These are phyloP conservation scores for Fusarium sp. DNA, from an alignment of 2,329 filamentous ascomycete species.

Conservation along the genomic window DNA sequence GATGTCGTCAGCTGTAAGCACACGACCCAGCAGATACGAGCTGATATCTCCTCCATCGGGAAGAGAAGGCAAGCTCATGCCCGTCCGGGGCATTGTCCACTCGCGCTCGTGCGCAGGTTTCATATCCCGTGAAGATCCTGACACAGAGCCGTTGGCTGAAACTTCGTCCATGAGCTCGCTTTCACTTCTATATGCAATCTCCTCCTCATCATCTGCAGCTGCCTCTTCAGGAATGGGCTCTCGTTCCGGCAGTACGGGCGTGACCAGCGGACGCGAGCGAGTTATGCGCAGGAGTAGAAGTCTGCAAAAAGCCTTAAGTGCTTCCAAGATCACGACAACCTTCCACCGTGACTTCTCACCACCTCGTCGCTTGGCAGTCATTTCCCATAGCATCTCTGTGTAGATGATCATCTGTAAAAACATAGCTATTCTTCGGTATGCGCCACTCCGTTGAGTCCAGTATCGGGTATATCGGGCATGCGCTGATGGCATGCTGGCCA, in stretches of 20 bases:
- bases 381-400: slow-evolving; percentile 96
- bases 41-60: slow-evolving; percentile 87
- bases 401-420: slow-evolving; percentile 92
- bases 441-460: slow-evolving; percentile 72
- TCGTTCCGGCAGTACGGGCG: slow-evolving; percentile 86
- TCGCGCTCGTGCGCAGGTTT: slow-evolving; percentile 64
- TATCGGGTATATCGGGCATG: slow-evolving; percentile 77
- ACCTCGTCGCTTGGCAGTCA: slow-evolving; percentile 89
- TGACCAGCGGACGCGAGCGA: slow-evolving; percentile 83
- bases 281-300: slow-evolving; percentile 86
- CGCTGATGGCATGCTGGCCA: slow-evolving; percentile 66
- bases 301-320: slow-evolving; percentile 86
- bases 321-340: slow-evolving; percentile 86
- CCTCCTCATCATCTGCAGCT: slow-evolving; percentile 62
- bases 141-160: slow-evolving; percentile 50
- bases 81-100: slow-evolving; percentile 96
- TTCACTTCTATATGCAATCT: slow-evolving; percentile 54
- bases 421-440: slow-evolving; percentile 86
- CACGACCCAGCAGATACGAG: slow-evolving; percentile 87
- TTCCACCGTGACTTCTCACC: slow-evolving; percentile 87
- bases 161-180: slow-evolving; percentile 61
- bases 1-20: slow-evolving; percentile 95
- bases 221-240: slow-evolving; percentile 77
- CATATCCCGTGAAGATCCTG: slow-evolving; percentile 37
- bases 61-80: slow-evolving; percentile 84